Conservation (phyloP, 2,329 filamentous ascomycete genomes). For the Xylariaceae sp. region DNA sequence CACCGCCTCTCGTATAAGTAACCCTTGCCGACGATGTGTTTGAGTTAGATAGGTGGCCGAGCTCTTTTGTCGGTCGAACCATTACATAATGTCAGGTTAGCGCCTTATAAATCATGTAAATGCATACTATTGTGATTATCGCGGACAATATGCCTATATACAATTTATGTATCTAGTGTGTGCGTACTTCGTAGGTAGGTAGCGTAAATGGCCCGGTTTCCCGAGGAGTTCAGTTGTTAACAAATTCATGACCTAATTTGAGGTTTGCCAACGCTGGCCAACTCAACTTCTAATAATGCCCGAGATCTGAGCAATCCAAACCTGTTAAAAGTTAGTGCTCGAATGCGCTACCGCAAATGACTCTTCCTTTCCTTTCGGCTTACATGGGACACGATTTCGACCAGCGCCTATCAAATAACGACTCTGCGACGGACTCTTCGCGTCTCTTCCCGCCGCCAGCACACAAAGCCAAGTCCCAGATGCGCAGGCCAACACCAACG, state of each 20-base stretch:
- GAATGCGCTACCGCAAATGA: background rate
- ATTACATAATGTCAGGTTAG: too few species aligned
- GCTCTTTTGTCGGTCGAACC: too few species aligned
- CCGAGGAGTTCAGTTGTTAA: background rate
- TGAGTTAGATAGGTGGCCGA: too few species aligned
- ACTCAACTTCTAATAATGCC: background rate
- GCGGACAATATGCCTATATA: too few species aligned
- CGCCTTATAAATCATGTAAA: too few species aligned
- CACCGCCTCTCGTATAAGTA: too few species aligned
- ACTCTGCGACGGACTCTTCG: background rate
- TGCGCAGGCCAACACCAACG: slow-evolving; percentile 2
- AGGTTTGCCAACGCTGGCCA: slow-evolving; percentile 14
- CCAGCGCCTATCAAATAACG: background rate
- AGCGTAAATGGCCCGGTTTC: background rate
- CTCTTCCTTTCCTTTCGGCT: background rate
- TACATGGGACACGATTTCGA: background rate
- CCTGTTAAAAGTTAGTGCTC: background rate
- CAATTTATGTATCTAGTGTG: too few species aligned
- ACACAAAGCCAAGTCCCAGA: background rate
- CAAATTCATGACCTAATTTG: slow-evolving; percentile 8
- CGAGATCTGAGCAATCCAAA: background rate
- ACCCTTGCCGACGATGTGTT: too few species aligned
- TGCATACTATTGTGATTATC: too few species aligned
- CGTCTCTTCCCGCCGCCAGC: background rate
- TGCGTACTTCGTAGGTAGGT: too few species aligned